A percentile compares a stretch with the other conserved stretches of the same genome.
Evolutionary conservation across 169 alveolate species (phyloP).

Genomic region (Cryptosporidium xiaoi): DNA sequence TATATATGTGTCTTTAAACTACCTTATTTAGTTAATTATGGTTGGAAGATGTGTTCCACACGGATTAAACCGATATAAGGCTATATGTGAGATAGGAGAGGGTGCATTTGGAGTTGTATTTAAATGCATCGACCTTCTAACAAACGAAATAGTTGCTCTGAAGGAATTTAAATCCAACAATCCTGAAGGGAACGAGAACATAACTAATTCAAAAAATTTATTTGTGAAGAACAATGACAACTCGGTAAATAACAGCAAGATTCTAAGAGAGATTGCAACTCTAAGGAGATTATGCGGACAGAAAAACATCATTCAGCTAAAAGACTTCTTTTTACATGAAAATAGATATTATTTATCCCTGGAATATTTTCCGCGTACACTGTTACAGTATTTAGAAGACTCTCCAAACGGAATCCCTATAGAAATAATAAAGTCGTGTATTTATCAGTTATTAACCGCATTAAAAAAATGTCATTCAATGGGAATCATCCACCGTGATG

Average conservation of each 20-base stretch:
- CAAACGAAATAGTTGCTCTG: slow-evolving; percentile 89
- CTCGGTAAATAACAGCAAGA: slow-evolving; percentile 89
- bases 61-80: slow-evolving; percentile 81
- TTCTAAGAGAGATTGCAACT: slow-evolving; percentile 91
- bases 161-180: slow-evolving; percentile 88
- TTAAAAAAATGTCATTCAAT: slow-evolving; percentile 87
- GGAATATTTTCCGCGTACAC: slow-evolving; percentile 90
- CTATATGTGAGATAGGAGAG: slow-evolving; percentile 82
- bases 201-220: slow-evolving; percentile 49
- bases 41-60: slow-evolving; percentile 47
- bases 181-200: background rate
- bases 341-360: slow-evolving; percentile 90
- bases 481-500: slow-evolving; percentile 91
- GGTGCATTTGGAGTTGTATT: slow-evolving; percentile 97
- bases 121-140: slow-evolving; percentile 89
- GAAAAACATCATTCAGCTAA: slow-evolving; percentile 88
- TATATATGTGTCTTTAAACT: background rate
- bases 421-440: slow-evolving; percentile 84
- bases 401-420: slow-evolving; percentile 86
- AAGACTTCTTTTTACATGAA: slow-evolving; percentile 91
- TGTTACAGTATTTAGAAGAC: slow-evolving; percentile 90
- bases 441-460: slow-evolving; percentile 90
- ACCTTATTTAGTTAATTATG: slow-evolving; percentile 6
- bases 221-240: slow-evolving; percentile 79
- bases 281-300: slow-evolving; percentile 87